Base-by-base conservation (phyloP, 805 yeast species). In the Nakazawaea ishiwadae region DNA sequence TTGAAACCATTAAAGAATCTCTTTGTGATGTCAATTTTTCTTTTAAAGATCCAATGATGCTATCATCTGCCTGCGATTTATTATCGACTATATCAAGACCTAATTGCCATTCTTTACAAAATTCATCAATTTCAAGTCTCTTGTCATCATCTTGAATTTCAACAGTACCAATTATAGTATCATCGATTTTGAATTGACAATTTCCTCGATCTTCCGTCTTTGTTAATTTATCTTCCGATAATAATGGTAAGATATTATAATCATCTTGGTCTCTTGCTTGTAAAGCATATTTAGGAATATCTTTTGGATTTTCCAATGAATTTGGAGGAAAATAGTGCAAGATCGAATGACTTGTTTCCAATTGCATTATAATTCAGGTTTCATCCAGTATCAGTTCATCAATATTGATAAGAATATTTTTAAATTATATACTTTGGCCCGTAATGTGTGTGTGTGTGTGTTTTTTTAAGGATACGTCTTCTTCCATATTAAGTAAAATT, bases 41-140 rank as follows among this genome's bases (percentile, higher is more conserved):
- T 15, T 33, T 35, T 39, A 44, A 38, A 15, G 40, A 30, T 30
- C 29, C 38, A 12, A 41, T 27, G 10, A 24, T 19, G 16, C 27
- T 30, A 19, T 27, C 34, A 18, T 18, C 18, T 4, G 10, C 30
- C 23, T 9, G n/a, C n/a, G n/a, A n/a, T n/a, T n/a, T n/a, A n/a
- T n/a, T n/a, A n/a, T n/a, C n/a, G n/a, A n/a, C n/a, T 16, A 21
- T 15, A 11, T 23, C 29, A 7, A 40, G 18, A 4, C 44, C 39
- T 6, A n/a, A 9, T 5, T 40, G 19, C 44, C 44, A 40, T 19
- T 16, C n/a, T 11, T 11, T 24, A 14, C 23, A 15, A 12, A 40
- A 40, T 16, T 18, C 35, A 12, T 27, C 24, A 10, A 31, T n/a
- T 5, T 10, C 17, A 6, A 5, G 6, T 19, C 3, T 34, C 29